Evolutionary conservation across 257 asterid species (phyloP).

Genomic region (Nicotiana tomentosiformis): DNA sequence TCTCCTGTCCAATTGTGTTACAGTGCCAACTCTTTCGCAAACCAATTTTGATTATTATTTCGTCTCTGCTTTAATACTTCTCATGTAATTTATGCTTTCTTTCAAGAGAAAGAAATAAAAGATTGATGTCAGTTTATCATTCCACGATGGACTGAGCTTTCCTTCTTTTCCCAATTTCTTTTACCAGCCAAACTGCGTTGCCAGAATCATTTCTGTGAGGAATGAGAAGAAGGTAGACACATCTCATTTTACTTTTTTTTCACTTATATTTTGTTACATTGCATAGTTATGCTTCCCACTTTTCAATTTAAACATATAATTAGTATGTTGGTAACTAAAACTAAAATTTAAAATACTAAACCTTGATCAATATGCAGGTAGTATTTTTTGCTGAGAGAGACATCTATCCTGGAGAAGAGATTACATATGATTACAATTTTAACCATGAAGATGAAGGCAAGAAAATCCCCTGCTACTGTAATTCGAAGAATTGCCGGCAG

Average conservation of each 20-base stretch:
- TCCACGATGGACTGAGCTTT: constrained; percentile 6
- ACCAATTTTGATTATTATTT: not conserved
- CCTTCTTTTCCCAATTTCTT: not conserved
- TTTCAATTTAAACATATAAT: not conserved
- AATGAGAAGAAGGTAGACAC: constrained; percentile 50
- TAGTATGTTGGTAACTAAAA: not conserved
- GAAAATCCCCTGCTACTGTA: constrained; percentile 51
- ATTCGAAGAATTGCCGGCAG: constrained; percentile 49
- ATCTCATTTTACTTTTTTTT: not conserved
- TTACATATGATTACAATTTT: constrained; percentile 62
- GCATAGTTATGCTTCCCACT: not conserved
- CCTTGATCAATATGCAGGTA: constrained; percentile 27
- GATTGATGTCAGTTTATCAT: not conserved
- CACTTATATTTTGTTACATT: not conserved
- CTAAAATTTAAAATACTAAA: not conserved
- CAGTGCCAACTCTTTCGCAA: not conserved
- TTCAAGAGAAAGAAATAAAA: not conserved
- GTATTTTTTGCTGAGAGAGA: constrained; percentile 59
- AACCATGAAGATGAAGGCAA: constrained; percentile 64
- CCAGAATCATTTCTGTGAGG: constrained; percentile 55
- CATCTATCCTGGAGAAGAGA: constrained; percentile 71
- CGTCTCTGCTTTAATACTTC: not conserved
- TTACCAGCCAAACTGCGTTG: constrained; percentile 59
- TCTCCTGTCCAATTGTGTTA: not conserved
- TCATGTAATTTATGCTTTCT: not conserved